A percentile compares a stretch with the other conserved stretches of the same genome.
phyloP scores from a whole-genome alignment of 164 flowering plant species.

The Euptelea pleiosperma region DNA sequence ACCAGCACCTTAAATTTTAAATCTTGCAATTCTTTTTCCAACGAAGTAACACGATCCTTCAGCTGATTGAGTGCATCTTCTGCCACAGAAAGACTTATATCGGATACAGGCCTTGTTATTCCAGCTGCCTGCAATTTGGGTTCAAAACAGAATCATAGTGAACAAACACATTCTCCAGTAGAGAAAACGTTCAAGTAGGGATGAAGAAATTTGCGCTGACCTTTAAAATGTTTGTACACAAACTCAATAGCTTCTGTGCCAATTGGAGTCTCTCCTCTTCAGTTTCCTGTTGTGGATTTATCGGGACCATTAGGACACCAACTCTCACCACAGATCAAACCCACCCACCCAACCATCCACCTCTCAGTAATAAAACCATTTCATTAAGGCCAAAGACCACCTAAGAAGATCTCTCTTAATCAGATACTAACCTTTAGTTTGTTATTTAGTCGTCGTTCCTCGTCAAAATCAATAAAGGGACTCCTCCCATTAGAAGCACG shows the following conservation, averaged over 20 bases:
- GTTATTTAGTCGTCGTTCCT: constrained; percentile 45
- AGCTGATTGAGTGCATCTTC: constrained; percentile 75
- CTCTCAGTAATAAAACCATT: neutral
- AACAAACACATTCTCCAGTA: neutral
- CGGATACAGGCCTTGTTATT: constrained; percentile 45
- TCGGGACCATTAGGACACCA: neutral
- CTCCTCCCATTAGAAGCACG: constrained; percentile 56
- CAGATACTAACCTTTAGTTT: constrained; percentile 62
- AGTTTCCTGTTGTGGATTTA: constrained; percentile 48
- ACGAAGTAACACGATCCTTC: constrained; percentile 35
- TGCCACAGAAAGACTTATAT: constrained; percentile 47
- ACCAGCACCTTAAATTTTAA: constrained; percentile 54
- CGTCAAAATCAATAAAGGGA: constrained; percentile 51
- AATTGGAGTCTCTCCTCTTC: constrained; percentile 77
- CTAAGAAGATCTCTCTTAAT: neutral
- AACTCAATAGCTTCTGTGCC: constrained; percentile 61
- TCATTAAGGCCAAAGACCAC: neutral
- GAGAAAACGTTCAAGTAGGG: neutral
- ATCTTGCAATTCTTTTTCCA: constrained; percentile 63
- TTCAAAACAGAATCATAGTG: neutral
- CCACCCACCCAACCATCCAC: too few species aligned
- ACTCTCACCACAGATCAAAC: neutral
- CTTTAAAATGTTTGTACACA: constrained; percentile 82
- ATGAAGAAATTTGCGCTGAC: constrained; percentile 24
- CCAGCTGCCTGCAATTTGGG: constrained; percentile 68